Conservation (phyloP, 148 eudicot species). For the Silene uniflora region DNA sequence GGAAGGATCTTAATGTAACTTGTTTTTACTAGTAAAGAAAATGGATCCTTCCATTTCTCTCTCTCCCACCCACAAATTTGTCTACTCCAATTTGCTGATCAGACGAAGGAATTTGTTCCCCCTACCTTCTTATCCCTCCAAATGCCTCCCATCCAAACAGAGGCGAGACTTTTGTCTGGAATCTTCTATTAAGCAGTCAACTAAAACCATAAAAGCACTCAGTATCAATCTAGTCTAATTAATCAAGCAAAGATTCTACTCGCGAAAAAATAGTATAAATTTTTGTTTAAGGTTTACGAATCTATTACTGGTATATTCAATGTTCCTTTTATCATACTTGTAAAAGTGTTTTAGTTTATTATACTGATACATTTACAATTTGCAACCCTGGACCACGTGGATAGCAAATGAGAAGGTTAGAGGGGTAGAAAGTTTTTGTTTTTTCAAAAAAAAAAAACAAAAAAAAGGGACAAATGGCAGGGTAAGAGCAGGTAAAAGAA, state of each 20-base stretch:
- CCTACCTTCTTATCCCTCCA: not conserved
- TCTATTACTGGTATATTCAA: not conserved
- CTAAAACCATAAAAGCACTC: too few species aligned
- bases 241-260: not conserved
- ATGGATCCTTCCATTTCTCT: not conserved
- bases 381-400: too few species aligned
- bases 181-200: too few species aligned
- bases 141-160: not conserved
- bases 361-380: too few species aligned
- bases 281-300: not conserved
- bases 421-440: not conserved
- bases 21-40: not conserved
- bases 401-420: not conserved
- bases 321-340: not conserved
- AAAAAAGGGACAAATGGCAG: too few species aligned
- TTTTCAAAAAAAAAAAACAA: too few species aligned
- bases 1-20: not conserved
- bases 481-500: not conserved
- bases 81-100: not conserved
- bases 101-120: not conserved
- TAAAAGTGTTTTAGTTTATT: not conserved
- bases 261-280: not conserved
- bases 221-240: too few species aligned
- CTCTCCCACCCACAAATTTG: not conserved
- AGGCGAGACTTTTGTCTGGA: not conserved